phyloP scores from a whole-genome alignment of 768 basidiomycete species.

The Vararia minispora region DNA sequence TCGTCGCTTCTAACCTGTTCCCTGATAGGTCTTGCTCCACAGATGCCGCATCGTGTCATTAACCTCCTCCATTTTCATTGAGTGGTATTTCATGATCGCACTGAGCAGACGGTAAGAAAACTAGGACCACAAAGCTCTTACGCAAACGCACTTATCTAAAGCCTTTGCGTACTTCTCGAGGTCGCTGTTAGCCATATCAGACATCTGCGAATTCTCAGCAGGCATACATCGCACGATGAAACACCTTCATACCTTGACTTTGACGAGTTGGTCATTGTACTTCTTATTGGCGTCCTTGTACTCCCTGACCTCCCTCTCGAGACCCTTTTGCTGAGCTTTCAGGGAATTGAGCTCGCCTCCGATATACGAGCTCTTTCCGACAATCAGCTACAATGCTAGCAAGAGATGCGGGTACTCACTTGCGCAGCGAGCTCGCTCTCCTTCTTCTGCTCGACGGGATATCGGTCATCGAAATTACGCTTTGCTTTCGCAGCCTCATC shows the following conservation, averaged over 20 bases:
- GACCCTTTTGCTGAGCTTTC: constrained; percentile 50
- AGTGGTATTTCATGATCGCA: constrained; percentile 98
- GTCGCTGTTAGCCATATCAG: constrained; percentile 95
- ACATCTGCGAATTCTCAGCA: constrained; percentile 46
- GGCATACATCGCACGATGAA: constrained; percentile 1
- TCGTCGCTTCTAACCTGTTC: constrained; percentile 64
- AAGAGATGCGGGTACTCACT: constrained; percentile 30
- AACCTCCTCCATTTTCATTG: constrained; percentile 98
- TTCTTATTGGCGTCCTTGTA: constrained; percentile 80
- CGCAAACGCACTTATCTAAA: constrained; percentile 69
- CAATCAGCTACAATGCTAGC: neutral
- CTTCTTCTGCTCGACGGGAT: constrained; percentile 54
- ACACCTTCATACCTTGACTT: constrained; percentile 65
- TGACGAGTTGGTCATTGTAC: constrained; percentile 86
- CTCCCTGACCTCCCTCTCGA: constrained; percentile 66
- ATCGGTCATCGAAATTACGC: constrained; percentile 77
- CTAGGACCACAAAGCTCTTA: neutral
- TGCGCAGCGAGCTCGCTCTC: constrained; percentile 62
- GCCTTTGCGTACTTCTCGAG: constrained; percentile 97
- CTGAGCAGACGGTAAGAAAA: constrained; percentile 33
- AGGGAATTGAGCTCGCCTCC: constrained; percentile 75
- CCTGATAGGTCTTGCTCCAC: constrained; percentile 99
- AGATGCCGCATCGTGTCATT: constrained; percentile 95
- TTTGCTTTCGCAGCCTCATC: constrained; percentile 79
- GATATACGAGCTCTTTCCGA: constrained; percentile 59